Percentiles rank a stretch among this genome's conserved stretches.
Conservation (phyloP, 257 asterid genomes). For the Fraxinus americana region DNA sequence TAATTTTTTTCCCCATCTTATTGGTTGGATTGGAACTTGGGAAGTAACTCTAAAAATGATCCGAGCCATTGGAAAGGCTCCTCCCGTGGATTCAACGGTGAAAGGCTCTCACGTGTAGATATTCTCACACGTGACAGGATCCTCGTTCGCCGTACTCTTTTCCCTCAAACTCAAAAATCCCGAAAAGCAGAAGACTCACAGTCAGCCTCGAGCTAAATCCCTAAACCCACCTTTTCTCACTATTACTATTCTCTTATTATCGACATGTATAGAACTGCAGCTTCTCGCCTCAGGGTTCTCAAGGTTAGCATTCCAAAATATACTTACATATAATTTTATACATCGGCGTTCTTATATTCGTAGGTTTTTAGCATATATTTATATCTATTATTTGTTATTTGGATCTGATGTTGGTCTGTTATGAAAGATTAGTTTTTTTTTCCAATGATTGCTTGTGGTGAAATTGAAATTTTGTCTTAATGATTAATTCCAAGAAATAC, state of each 20-base stretch:
- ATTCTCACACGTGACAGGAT: conserved; percentile 38
- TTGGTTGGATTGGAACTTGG: too few relatives aligned
- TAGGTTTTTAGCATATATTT: too few relatives aligned
- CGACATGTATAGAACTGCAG: conserved; percentile 64
- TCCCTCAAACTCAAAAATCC: neutral
- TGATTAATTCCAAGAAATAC: neutral
- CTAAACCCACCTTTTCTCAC: conserved; percentile 20
- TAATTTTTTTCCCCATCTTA: too few relatives aligned
- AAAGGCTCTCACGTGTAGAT: neutral
- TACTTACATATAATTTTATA: conserved; percentile 1
- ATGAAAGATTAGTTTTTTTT: neutral
- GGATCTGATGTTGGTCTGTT: neutral
- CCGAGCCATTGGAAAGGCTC: neutral
- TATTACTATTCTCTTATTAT: conserved; percentile 1
- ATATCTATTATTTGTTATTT: neutral
- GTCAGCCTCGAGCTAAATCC: neutral
- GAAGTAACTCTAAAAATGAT: neutral
- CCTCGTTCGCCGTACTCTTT: conserved; percentile 36
- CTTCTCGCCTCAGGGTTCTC: conserved; percentile 63
- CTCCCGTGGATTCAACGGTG: neutral
- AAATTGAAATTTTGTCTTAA: neutral
- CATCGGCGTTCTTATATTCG: neutral
- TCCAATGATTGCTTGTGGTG: conserved; percentile 4
- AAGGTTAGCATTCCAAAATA: conserved; percentile 44
- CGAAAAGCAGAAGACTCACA: neutral